A percentile compares a stretch with the other conserved stretches of the same genome.
These are phyloP conservation scores for Naegleria gruberi DNA, from an alignment of 208 protist genomes.

Conservation along the genomic window DNA sequence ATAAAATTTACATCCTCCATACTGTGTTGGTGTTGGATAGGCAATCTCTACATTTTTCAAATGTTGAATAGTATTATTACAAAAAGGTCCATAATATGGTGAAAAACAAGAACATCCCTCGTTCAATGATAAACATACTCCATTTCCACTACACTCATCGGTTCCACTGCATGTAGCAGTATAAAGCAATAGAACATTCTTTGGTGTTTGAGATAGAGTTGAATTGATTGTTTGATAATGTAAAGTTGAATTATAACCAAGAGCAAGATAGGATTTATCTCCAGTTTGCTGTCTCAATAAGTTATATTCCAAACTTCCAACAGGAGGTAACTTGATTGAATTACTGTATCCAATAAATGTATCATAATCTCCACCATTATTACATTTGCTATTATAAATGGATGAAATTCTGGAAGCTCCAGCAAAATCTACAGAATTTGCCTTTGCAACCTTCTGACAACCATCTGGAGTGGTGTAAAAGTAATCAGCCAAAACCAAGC, in stretches of 20 bases:
- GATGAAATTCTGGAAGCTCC: neutral
- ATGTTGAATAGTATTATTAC: neutral
- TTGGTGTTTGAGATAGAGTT: neutral
- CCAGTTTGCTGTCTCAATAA: neutral
- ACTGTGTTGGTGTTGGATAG: neutral
- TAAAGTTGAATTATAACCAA: neutral
- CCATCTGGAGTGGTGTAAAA: neutral
- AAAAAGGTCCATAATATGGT: neutral
- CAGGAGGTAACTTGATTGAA: neutral
- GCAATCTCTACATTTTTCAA: neutral
- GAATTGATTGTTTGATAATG: neutral
- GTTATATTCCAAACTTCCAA: neutral
- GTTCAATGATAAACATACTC: neutral
- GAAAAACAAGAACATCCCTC: neutral
- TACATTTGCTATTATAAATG: neutral
- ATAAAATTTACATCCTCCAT: neutral
- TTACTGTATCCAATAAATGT: neutral
- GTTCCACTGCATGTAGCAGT: neutral
- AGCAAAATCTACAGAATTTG: neutral
- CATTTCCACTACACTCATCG: neutral
- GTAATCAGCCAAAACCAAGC: neutral
- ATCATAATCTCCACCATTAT: neutral
- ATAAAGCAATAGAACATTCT: neutral
- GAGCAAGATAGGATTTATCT: neutral
- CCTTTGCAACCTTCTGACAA: neutral